Evolutionary conservation across 805 yeast genomes (phyloP), one percentile per base, ranked within the genome.

Genomic region (Wickerhamia fluorescens): DNA sequence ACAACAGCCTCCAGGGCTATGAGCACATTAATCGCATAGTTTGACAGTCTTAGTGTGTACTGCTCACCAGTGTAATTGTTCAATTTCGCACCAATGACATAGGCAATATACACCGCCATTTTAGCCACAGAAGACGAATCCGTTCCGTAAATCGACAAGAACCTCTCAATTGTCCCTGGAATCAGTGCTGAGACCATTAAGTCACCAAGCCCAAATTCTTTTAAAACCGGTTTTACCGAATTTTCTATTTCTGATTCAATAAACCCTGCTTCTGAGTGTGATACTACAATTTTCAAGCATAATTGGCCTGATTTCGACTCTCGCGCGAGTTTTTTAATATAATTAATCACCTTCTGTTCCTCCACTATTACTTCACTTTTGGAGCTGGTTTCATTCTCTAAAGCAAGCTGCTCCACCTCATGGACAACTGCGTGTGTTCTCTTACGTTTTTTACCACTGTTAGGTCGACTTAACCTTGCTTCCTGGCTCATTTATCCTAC

Each of bases 11-110:
- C 14, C n/a, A 16, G 12, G 12, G 22, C 10, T 14, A 17, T 14
- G 16, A 27, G 24, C 4, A 36, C 20, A 4, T 27, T 22, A 11
- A 36, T n/a, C 4, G 18, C 13, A 35, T 58, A 58, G 33, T 56
- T 58, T 17, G 41, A 28, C 2, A 60, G 53, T 29, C 58, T 59
- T 25, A 62, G 49, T 1, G 64, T 61, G 31, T 40, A 50, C 6
- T 41, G 27, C 25, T 49, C 48, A 17, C 30, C 30, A 6, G 39
- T 33, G 7, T 51, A 21, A 23, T 51, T 53, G 30, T 61, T 61
- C 17, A 56, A 29, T 16, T 41, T 44, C 3, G 53, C 47, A 19
- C 34, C 39, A 20, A 53, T 29, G 4, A 50, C 18, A 33, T 43
- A 62, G 3, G 58, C 37, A 8, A 56, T 25, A 27, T 36, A 60